These are phyloP conservation scores for Rubia yunnanensis DNA, from an alignment of 257 asterid species.

Conservation along the genomic window DNA sequence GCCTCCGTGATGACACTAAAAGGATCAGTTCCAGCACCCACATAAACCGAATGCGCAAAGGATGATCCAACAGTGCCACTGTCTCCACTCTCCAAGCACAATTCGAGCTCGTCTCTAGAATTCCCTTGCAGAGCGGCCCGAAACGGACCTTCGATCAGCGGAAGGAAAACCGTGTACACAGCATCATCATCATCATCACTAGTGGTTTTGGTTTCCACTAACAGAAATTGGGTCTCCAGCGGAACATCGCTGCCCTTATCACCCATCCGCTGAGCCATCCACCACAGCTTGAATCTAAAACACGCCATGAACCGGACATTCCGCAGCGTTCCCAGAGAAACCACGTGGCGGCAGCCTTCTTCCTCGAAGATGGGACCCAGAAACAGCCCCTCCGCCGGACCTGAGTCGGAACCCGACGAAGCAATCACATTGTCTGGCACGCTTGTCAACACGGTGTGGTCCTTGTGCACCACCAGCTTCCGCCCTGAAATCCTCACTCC, in stretches of 20 bases:
- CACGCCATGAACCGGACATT: conserved; percentile 70
- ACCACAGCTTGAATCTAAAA: conserved; percentile 80
- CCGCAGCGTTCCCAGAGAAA: conserved; percentile 26
- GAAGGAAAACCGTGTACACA: conserved; percentile 57
- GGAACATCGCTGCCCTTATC: conserved; percentile 67
- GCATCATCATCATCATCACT: conserved; percentile 28
- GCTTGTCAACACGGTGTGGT: conserved; percentile 20
- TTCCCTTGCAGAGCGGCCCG: conserved; percentile 75
- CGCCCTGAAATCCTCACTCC: conserved; percentile 19
- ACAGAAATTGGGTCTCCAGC: conserved; percentile 64
- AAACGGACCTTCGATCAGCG: conserved; percentile 66
- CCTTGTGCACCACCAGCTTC: conserved; percentile 27
- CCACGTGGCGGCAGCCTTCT: conserved; percentile 26
- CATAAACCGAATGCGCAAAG: conserved; percentile 51
- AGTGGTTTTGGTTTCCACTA: conserved; percentile 48
- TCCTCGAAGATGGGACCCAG: conserved; percentile 29
- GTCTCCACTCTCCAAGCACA: conserved; percentile 77
- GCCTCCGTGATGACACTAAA: conserved; percentile 53
- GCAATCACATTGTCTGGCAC: conserved; percentile 31
- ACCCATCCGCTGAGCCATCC: conserved; percentile 97
- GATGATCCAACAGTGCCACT: conserved; percentile 25
- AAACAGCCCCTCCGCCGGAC: conserved; percentile 35
- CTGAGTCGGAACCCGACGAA: conserved; percentile 24
- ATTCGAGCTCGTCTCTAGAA: conserved; percentile 44
- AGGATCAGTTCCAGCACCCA: conserved; percentile 63